These are phyloP conservation scores for Trichosphaerium sp. DNA, from an alignment of 78 protist species.

Conservation along the genomic window DNA sequence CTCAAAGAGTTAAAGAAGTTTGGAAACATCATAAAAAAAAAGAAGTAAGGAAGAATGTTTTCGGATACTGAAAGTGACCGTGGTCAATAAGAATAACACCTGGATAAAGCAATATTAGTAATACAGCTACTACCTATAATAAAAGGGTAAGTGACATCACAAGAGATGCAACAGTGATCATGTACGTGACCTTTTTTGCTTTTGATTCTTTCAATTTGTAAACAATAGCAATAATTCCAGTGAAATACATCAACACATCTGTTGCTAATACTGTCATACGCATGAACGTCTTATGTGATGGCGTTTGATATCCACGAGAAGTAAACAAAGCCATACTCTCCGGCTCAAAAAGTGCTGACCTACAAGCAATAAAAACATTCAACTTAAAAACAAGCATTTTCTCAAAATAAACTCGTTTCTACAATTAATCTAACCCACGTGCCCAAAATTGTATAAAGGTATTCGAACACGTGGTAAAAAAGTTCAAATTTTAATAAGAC, in stretches of 20 bases:
- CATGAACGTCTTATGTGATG: slow-evolving; percentile 68
- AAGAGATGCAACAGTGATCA: neutral
- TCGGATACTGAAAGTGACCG: slow-evolving; percentile 90
- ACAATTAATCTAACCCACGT: neutral
- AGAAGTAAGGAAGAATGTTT: neutral
- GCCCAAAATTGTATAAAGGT: neutral
- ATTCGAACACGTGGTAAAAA: neutral
- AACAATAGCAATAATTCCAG: slow-evolving; percentile 34
- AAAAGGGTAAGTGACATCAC: neutral
- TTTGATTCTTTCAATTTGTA: neutral
- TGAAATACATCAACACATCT: slow-evolving; percentile 69
- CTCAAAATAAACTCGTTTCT: slow-evolving; percentile 13
- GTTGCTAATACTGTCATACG: slow-evolving; percentile 47
- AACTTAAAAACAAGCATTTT: no score
- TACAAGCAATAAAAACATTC: no score
- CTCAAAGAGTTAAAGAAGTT: neutral
- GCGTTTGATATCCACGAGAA: slow-evolving; percentile 79
- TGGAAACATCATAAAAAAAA: neutral
- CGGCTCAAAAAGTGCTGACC: slow-evolving; percentile 32
- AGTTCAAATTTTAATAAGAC: neutral
- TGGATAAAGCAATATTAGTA: slow-evolving; percentile 63
- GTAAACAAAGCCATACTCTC: slow-evolving; percentile 56
- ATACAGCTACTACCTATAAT: neutral
- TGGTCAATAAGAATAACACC: slow-evolving; percentile 75
- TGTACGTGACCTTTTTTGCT: neutral